Evolutionary conservation across 2,329 filamentous ascomycete genomes (phyloP).

Genomic region (Neocatenulostroma microsporum): DNA sequence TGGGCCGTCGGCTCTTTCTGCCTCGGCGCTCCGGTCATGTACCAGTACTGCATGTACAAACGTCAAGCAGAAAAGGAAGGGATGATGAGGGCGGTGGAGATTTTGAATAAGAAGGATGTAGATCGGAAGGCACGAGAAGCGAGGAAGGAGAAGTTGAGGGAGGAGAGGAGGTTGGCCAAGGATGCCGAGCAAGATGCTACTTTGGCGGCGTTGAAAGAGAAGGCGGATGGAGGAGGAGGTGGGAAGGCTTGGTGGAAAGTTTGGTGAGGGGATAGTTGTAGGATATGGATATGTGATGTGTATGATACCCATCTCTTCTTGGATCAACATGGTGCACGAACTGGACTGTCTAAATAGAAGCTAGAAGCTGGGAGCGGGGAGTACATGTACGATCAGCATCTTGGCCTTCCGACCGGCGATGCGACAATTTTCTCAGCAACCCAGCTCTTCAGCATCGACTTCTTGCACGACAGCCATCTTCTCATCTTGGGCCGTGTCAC

Average conservation of each 20-base stretch:
- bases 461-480: too few relatives aligned
- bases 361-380: too few relatives aligned
- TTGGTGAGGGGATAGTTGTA: slow-evolving; percentile 24
- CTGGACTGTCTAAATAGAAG: too few relatives aligned
- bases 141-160: slow-evolving; percentile 33
- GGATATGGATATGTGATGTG: too few relatives aligned
- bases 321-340: background rate
- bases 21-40: slow-evolving; percentile 60
- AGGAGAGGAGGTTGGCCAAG: slow-evolving; percentile 35
- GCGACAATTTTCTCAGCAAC: background rate
- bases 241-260: slow-evolving; percentile 31
- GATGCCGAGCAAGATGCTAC: slow-evolving; percentile 37
- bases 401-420: too few relatives aligned
- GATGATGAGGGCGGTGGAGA: slow-evolving; percentile 78
- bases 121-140: slow-evolving; percentile 48
- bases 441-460: background rate
- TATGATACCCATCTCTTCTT: background rate
- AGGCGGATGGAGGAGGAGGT: slow-evolving; percentile 12
- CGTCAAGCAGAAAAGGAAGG: slow-evolving; percentile 67
- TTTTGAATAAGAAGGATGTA: slow-evolving; percentile 65
- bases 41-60: slow-evolving; percentile 75
- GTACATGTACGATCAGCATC: too few relatives aligned
- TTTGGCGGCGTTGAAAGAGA: slow-evolving; percentile 22
- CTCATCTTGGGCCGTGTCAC: too few relatives aligned
- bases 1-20: slow-evolving; percentile 78